Evolutionary conservation across 805 yeast genomes (phyloP), one percentile per base, ranked within the genome.

Genomic region (Pichia nanzhaoensis): DNA sequence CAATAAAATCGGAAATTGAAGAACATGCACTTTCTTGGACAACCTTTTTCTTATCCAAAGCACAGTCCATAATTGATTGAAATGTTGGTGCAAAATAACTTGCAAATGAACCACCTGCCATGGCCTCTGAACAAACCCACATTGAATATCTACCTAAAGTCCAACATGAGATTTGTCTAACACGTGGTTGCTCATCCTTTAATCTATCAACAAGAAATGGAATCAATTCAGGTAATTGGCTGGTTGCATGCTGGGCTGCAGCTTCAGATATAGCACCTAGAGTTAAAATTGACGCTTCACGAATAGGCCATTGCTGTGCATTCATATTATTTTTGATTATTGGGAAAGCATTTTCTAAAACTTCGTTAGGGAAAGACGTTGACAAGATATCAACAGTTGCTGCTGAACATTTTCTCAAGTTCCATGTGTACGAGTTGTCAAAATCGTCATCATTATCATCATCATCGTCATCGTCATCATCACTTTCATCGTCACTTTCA

Each of bases 1-100:
- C 97, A 34, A 90, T 80, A 50, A 90, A 84, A 45, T 80, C 81
- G 1, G 95, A 83, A 37, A 91, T 74, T 10, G 96, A 85, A 32
- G 89, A 78, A 54, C 95, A 87, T 1, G 95, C 96, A 46, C 95
- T 84, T 57, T 89, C 91, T 66, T 93, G 99, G n/a, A 91, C 99
- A 46, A 84, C 84, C 60, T 90, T 89, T 67, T 87, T 88, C 42
- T 70, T 73, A 61, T 93, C 98, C 53, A 88, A 67, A 20, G 86
- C 79, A 64, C 93, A 84, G 41, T 62, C 67, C 59, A 93, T 74
- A 39, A 93, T 74, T 2, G 93, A 77, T 55, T 84, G 80, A 48
- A 93, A 73, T 0, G 93, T 87, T 5, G 93, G 93, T 46, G 75
- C 68, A 59, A 85, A 82, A 56, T 83, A 84, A 50, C 68, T 74